Evolutionary conservation across 2,329 filamentous ascomycete species (phyloP), one percentile per base, ranked within the genome.

Genomic region (Botrytis elliptica): DNA sequence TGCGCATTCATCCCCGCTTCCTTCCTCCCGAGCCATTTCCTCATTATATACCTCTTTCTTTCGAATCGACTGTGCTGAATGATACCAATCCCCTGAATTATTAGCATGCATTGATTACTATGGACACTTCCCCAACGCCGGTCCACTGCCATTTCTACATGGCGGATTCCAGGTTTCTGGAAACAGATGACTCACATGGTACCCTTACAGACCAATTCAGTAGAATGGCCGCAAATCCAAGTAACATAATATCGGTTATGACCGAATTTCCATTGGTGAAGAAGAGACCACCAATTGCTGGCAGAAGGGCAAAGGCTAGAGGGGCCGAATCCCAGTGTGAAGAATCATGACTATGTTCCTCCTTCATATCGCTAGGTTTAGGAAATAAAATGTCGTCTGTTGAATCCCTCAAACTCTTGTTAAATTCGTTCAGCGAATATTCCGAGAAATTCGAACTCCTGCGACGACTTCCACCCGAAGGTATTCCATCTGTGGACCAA

Each of bases 201-300:
- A 96, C 86, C 73, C 93, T 91, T 62, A 98, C 92, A 67, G 93
- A 95, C 93, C 94, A 98, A 81, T 97, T 95, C 75, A 98, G 85
- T 79, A 98, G 97, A 63, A 98, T 88, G 7, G 92, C 93, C 3
- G 93, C 93, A 75, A 98, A 83, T 4, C 88, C 90, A 46, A 98
- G 84, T 49, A 98, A 85, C 78, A 96, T 91, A 42, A 97, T 83
- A 82, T 98, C 95, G 0, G 94, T 97, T 72, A 95, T 89, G 75
- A 98, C 87, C 0, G 91, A 89, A 78, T 91, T 92, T 20, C 95
- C 95, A 83, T 97, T 93, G 75, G 92, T 88, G 81, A 97, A 97
- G 73, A 98, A 85, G 67, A 97, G 83, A 0, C 95, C 95, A 0
- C 90, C 93, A n/a, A 97, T 81, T 1, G 95, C 94, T 4, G 95